Evolutionary conservation across 2,329 filamentous ascomycete species (phyloP), one percentile per base, ranked within the genome.

Genomic region (Penicillium sp.): DNA sequence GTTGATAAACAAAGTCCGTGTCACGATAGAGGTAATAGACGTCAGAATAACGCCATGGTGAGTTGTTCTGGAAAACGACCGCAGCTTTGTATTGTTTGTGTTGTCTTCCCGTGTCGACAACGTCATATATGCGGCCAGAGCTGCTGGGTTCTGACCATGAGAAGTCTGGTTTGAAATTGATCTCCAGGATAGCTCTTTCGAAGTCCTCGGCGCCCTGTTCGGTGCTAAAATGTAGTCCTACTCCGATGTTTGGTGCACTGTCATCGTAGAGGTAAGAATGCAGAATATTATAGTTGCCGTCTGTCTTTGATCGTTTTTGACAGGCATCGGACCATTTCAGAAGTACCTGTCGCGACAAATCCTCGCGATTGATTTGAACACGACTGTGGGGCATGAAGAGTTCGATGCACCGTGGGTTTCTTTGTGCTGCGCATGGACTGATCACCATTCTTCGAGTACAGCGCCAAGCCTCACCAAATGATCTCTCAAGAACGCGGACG

Each of bases 251-350:
- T 16, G 69, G 70, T 3, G 61, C 66, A 16, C 57, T 70, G 14
- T 61, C 60, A 35, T 73, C 69, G 53, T 73, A 72, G 1, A 71
- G 56, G 33, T 72, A 70, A 2, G 64, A 69, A 39, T 66, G 65
- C 11, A 72, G 48, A 4, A 61, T 57, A 35, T 72, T 66, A 46
- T 72, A 71, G 29, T 61, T 72, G 14, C 69, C 69, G 27, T 72
- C 70, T 1, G 69, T 70, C 45, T 67, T 67, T 0, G 65, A 63
- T 39, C 61, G 53, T 43, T 67, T 65, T 46, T 73, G 70, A 19
- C 62, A 63, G 19, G 68, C 69, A 50, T 72, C 68, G 3, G 71
- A 73, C 70, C 71, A 73, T 60, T 67, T 68, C 3, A 71, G 51
- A 11, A 68, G 60, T 2, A 70, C 47, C 31, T 67, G 62, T 9